Conservation (phyloP, 495 filamentous ascomycete species). For the Viridothelium virens region DNA sequence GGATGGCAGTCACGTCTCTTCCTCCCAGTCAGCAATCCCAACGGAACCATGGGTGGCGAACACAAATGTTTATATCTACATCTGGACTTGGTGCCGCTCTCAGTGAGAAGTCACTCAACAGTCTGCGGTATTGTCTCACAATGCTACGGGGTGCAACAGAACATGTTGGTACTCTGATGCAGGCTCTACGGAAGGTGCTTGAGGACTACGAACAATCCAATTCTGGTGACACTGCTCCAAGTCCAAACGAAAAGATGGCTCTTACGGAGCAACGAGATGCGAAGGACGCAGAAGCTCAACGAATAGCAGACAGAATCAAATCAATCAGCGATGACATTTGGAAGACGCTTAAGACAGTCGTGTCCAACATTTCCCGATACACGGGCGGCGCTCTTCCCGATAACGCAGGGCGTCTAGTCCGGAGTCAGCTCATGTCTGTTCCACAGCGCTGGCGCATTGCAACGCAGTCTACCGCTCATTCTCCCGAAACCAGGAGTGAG, state of each 20-base stretch:
- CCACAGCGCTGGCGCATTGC: constrained; percentile 65
- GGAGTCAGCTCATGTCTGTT: constrained; percentile 67
- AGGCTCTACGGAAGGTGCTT: constrained; percentile 59
- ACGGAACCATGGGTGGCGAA: constrained; percentile 56
- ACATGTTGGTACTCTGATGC: constrained; percentile 60
- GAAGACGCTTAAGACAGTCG: constrained; percentile 64
- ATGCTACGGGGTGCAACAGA: constrained; percentile 71
- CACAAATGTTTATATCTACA: constrained; percentile 71
- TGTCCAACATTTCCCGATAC: constrained; percentile 72
- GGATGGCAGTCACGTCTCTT: constrained; percentile 26
- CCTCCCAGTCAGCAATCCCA: constrained; percentile 18
- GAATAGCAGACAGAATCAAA: constrained; percentile 54
- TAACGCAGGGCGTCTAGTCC: constrained; percentile 70
- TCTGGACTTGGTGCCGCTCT: constrained; percentile 80
- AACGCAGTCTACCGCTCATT: constrained; percentile 40
- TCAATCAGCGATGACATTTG: constrained; percentile 65
- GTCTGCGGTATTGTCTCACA: constrained; percentile 66
- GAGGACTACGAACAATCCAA: constrained; percentile 61
- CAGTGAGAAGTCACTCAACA: constrained; percentile 71
- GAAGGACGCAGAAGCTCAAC: constrained; percentile 36
- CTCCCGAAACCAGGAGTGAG: constrained; percentile 32
- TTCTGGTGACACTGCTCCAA: constrained; percentile 3
- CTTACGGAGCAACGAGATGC: background rate
- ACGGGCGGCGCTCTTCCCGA: constrained; percentile 78
- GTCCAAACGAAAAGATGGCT: constrained; percentile 18